Conservation (phyloP, 2,329 filamentous ascomycete genomes). For the Arthrobotrys conoides region DNA sequence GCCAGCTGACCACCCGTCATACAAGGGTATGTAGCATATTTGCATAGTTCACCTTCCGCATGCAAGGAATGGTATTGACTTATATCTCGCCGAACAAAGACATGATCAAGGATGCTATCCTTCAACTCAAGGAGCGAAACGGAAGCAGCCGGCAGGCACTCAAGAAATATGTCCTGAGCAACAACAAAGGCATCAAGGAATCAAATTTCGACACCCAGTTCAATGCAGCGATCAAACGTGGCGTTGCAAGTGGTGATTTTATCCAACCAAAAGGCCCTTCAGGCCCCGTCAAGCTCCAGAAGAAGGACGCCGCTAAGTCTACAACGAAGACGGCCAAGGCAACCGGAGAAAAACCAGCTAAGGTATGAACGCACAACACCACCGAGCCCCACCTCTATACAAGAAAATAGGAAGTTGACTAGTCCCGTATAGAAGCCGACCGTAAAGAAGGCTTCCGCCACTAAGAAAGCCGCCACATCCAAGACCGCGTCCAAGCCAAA, state of each 20-base stretch:
- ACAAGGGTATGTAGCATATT: constrained; percentile 43
- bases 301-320: constrained; percentile 54
- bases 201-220: constrained; percentile 57
- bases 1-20: constrained; percentile 49
- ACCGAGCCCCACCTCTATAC: too few relatives aligned
- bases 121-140: constrained; percentile 59
- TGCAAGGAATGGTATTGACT: background rate
- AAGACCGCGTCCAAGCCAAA: constrained; percentile 42
- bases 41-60: background rate
- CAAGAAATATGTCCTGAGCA: constrained; percentile 59
- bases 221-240: constrained; percentile 51
- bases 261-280: constrained; percentile 59
- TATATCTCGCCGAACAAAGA: constrained; percentile 18
- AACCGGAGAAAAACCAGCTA: constrained; percentile 43
- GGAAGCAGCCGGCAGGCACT: constrained; percentile 60
- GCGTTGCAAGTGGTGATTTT: constrained; percentile 49
- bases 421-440: constrained; percentile 24
- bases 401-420: background rate
- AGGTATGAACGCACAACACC: constrained; percentile 13
- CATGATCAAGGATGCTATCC: constrained; percentile 59
- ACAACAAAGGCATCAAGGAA: constrained; percentile 60
- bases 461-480: constrained; percentile 38
- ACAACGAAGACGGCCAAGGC: constrained; percentile 38
- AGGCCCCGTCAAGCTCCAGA: constrained; percentile 56
- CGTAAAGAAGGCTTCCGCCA: constrained; percentile 20